A percentile compares a stretch with the other conserved stretches of the same genome.
Conservation (phyloP, 2,329 filamentous ascomycete genomes). For the Metarhizium robertsii region DNA sequence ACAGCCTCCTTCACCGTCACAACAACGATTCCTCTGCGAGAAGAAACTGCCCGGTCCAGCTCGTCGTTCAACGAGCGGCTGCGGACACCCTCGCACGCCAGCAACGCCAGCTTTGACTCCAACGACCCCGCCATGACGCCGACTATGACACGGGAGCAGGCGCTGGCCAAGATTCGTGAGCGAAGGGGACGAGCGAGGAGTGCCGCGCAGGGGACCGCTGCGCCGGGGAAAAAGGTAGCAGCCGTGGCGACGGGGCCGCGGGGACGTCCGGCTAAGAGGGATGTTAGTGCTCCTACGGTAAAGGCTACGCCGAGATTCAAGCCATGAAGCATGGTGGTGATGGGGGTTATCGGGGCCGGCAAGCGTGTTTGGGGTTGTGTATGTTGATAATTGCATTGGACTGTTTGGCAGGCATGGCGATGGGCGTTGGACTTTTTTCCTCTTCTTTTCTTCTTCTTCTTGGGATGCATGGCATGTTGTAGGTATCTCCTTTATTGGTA, state of each 20-base stretch:
- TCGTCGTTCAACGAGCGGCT: conserved; percentile 35
- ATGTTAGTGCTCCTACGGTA: conserved; percentile 38
- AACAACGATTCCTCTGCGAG: conserved; percentile 42
- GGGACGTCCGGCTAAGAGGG: conserved; percentile 25
- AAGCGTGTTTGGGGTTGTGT: background rate
- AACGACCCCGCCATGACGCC: conserved; percentile 51
- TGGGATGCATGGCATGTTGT: background rate
- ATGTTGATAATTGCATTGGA: background rate
- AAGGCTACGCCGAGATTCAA: conserved; percentile 6
- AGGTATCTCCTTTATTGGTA: background rate
- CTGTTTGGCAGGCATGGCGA: conserved; percentile 6
- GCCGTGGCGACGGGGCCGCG: conserved; percentile 33
- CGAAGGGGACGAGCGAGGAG: conserved; percentile 62
- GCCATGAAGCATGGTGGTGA: background rate
- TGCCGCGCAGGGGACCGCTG: conserved; percentile 52
- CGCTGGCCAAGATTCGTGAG: conserved; percentile 65
- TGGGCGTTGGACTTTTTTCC: conserved; percentile 3
- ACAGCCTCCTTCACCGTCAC: conserved; percentile 37
- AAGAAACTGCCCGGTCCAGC: conserved; percentile 27
- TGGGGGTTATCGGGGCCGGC: background rate
- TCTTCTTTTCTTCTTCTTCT: too few species aligned
- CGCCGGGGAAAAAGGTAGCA: conserved; percentile 47
- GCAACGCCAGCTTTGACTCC: conserved; percentile 37
- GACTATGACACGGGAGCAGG: conserved; percentile 64
- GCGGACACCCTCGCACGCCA: conserved; percentile 33